These are phyloP conservation scores for Pseudomassariella vexata DNA, from an alignment of 2,329 filamentous ascomycete species.

Conservation along the genomic window DNA sequence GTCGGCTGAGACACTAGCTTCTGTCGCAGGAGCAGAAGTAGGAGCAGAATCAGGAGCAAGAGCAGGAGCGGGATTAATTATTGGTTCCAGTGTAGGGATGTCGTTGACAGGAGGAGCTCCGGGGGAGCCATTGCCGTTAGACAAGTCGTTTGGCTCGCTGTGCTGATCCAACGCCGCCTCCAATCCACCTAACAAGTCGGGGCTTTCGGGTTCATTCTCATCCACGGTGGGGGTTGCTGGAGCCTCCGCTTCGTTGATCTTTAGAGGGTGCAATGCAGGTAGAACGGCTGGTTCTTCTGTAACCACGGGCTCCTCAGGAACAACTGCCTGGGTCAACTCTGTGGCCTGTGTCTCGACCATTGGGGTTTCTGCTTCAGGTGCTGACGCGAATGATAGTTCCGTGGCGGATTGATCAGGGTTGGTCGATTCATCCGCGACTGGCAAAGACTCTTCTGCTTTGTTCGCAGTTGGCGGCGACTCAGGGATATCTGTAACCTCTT, in stretches of 20 bases:
- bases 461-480: neutral
- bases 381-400: neutral
- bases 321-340: neutral
- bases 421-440: too few relatives aligned
- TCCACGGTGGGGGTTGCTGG: constrained; percentile 12
- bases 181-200: constrained; percentile 39
- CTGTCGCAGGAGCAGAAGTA: neutral
- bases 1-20: neutral
- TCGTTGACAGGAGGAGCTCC: neutral
- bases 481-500: neutral
- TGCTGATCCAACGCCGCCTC: constrained; percentile 39
- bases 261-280: constrained; percentile 5
- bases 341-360: neutral
- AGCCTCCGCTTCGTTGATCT: constrained; percentile 14
- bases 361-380: neutral
- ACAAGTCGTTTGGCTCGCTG: constrained; percentile 12
- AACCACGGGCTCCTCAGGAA: neutral
- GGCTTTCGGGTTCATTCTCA: constrained; percentile 29
- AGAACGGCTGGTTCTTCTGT: neutral
- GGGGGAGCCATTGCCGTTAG: neutral
- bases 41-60: neutral
- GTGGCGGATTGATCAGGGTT: neutral
- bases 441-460: too few relatives aligned
- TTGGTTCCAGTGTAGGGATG: neutral
- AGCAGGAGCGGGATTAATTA: neutral